These are phyloP conservation scores for Hippophae rhamnoides DNA, from an alignment of 306 rosid genomes.

Conservation along the genomic window DNA sequence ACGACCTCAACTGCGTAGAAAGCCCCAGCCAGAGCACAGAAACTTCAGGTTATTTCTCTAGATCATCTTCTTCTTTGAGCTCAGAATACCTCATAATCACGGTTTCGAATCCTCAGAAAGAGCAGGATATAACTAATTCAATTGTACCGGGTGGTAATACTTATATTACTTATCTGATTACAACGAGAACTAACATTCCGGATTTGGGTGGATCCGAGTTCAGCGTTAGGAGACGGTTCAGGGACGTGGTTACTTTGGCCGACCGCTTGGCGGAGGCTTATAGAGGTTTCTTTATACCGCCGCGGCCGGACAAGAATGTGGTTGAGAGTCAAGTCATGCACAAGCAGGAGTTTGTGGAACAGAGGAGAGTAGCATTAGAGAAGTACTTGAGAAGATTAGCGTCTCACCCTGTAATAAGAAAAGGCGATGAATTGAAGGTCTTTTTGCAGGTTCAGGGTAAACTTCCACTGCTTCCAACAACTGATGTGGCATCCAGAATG, in stretches of 20 bases:
- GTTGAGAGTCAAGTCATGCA: conserved; percentile 98
- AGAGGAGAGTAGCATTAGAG: conserved; percentile 79
- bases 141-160: conserved; percentile 64
- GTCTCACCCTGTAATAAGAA: conserved; percentile 63
- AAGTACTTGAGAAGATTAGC: conserved; percentile 67
- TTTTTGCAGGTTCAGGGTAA: conserved; percentile 70
- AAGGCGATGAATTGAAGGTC: conserved; percentile 71
- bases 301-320: conserved; percentile 84
- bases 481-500: conserved; percentile 81
- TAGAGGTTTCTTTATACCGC: conserved; percentile 72
- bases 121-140: conserved; percentile 62
- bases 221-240: conserved; percentile 66
- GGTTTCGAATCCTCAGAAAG: conserved; percentile 78
- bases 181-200: conserved; percentile 58
- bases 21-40: conserved; percentile 46
- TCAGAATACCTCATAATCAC: conserved; percentile 49
- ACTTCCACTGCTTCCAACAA: conserved; percentile 44
- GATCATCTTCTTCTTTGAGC: conserved; percentile 36
- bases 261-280: conserved; percentile 77
- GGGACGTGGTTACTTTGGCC: conserved; percentile 72
- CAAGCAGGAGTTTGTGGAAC: conserved; percentile 89
- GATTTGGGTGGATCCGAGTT: conserved; percentile 62
- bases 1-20: conserved; percentile 37
- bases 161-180: conserved; percentile 59
- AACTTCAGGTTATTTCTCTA: conserved; percentile 23